Evolutionary conservation across 495 filamentous ascomycete species (phyloP).

Genomic region (Collariella sp.): DNA sequence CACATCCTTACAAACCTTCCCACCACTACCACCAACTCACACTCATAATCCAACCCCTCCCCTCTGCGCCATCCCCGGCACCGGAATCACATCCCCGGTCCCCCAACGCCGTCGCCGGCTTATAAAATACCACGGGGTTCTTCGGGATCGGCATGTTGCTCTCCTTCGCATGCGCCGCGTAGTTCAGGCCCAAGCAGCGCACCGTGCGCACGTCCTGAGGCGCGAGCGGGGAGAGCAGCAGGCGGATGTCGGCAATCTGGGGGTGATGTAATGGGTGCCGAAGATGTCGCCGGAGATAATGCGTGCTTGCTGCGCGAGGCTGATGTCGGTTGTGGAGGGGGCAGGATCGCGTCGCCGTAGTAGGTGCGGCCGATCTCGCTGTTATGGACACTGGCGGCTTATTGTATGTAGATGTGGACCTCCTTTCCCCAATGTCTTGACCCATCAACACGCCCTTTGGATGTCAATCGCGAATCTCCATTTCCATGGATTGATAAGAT

Average conservation of each 20-base stretch:
- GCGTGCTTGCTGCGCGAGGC: slow-evolving; percentile 54
- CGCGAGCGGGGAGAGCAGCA: slow-evolving; percentile 61
- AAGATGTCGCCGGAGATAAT: slow-evolving; percentile 71
- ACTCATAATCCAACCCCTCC: slow-evolving; percentile 82
- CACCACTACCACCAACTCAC: slow-evolving; percentile 75
- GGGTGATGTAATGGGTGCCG: slow-evolving; percentile 59
- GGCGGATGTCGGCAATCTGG: slow-evolving; percentile 53
- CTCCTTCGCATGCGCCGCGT: slow-evolving; percentile 73
- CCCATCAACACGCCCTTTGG: neutral
- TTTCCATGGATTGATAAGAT: neutral
- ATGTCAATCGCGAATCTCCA: too few relatives aligned
- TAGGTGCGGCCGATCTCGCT: slow-evolving; percentile 50
- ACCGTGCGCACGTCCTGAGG: slow-evolving; percentile 62
- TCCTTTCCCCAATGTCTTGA: too few relatives aligned
- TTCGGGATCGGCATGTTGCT: slow-evolving; percentile 64
- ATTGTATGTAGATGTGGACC: neutral
- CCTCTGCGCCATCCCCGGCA: too few relatives aligned
- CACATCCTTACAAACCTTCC: slow-evolving; percentile 60
- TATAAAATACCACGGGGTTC: slow-evolving; percentile 76
- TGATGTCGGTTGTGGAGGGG: slow-evolving; percentile 57
- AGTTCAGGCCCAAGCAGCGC: slow-evolving; percentile 75
- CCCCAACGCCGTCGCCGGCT: slow-evolving; percentile 73
- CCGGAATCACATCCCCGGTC: too few relatives aligned
- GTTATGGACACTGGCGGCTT: neutral
- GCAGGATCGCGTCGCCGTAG: slow-evolving; percentile 77